Evolutionary conservation across 225 moss, liverwort and hornwort genomes (phyloP).

Genomic region (Rhytidiadelphus loreus): DNA sequence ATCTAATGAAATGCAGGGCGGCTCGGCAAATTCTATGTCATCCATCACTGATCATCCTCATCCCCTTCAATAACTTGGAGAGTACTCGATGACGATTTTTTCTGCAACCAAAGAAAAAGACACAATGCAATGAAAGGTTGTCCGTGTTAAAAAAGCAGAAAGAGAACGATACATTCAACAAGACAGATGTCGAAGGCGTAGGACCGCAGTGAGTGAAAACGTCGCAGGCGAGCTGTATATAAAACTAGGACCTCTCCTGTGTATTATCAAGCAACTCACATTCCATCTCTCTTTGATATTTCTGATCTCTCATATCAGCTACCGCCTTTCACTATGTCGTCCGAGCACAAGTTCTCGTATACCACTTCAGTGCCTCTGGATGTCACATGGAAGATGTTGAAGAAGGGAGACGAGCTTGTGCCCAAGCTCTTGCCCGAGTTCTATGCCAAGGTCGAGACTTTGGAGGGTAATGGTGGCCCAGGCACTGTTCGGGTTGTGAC

Average conservation of each 20-base stretch:
- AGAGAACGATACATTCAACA: background rate
- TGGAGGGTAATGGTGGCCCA: conserved; percentile 14
- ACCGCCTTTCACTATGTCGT: background rate
- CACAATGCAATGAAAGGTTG: background rate
- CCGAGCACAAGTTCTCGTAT: background rate
- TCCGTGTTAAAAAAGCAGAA: background rate
- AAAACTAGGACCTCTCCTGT: background rate
- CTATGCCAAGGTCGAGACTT: background rate
- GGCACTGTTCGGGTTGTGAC: conserved; percentile 18
- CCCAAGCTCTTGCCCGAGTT: background rate
- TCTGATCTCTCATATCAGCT: background rate
- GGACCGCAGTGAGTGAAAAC: background rate
- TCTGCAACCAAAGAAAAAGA: background rate
- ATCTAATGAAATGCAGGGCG: background rate
- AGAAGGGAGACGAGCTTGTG: background rate
- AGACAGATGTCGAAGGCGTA: background rate
- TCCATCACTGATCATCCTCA: background rate
- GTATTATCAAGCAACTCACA: background rate
- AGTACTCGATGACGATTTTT: background rate
- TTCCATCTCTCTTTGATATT: background rate
- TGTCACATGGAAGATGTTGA: background rate
- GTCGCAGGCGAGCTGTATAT: background rate
- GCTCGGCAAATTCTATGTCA: background rate
- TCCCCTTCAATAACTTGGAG: background rate
- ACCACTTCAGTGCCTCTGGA: background rate